Evolutionary conservation across 1,139 yeast species (phyloP), one percentile per base, ranked within the genome.

Genomic region (Debaryomyces udenii): DNA sequence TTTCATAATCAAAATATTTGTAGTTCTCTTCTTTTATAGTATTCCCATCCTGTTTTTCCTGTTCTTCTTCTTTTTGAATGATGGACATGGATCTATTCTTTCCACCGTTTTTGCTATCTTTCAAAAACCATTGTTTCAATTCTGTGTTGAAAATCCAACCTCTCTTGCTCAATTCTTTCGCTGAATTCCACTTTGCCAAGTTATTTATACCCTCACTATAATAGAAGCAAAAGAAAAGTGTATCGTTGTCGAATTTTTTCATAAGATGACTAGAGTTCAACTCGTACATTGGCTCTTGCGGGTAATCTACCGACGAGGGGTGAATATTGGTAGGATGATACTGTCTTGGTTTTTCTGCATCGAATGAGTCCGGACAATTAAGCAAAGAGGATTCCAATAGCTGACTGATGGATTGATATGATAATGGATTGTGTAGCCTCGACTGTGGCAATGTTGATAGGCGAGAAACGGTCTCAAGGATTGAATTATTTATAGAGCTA

Each of bases 291-390:
- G 96, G 96, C 51, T 89, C 96, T 58, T 84, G 93, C 3, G 99
- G 99, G 65, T 90, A 93, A 62, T 85, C 89, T 16, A 88, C 79
- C 35, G 94, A 88, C 4, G 96, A 88, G 11, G 97, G 96, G 58
- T 86, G 96, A 38, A 95, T 95, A 50, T 82, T 81, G 16, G 68
- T 66, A n/a, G 96, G 96, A 47, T 76, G 80, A 61, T 91, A 91
- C 48, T 80, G 80, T 48, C 83, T 76, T 22, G 98, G 97, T 50
- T 80, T 81, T 55, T 93, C 97, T 2, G 96, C 86, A 59, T 91
- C 94, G 47, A 83, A 77, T 1, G 97, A 88, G 62, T 93, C 98
- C 0, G 99, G 99, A 61, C 97, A 89, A 56, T 87, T 86, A 53
- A 88, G 70, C 47, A 88, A 74, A 2, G 97, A 90, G 2, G 78